These are phyloP conservation scores for Artemisia annua DNA, from an alignment of 129 eudicot genomes.

Conservation along the genomic window DNA sequence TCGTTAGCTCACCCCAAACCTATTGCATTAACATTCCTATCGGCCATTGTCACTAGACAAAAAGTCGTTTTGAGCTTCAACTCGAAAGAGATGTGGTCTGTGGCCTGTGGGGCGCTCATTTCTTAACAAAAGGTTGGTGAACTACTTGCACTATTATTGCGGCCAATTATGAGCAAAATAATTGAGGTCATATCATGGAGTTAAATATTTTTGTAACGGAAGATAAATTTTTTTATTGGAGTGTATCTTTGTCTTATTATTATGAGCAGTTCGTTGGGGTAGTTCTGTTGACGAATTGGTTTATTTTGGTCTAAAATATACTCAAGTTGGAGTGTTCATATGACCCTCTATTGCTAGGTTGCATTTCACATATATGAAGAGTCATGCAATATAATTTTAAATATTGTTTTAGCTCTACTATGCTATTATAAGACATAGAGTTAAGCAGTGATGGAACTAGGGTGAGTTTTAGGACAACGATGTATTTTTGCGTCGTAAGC, in stretches of 20 bases:
- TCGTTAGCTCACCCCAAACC: too few species aligned
- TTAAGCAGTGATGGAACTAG: too few species aligned
- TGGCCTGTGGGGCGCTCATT: background rate
- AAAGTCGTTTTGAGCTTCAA: too few species aligned
- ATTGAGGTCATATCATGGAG: constrained; percentile 20
- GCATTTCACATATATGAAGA: background rate
- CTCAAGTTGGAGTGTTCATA: background rate
- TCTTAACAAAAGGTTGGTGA: constrained; percentile 26
- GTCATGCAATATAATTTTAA: background rate
- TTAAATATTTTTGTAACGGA: background rate
- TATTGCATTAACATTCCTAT: too few species aligned
- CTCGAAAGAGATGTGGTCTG: too few species aligned
- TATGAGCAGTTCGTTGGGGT: background rate
- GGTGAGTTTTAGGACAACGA: too few species aligned
- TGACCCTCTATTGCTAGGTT: background rate
- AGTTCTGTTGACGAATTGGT: background rate
- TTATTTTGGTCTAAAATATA: background rate
- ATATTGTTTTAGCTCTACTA: too few species aligned
- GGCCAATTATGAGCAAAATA: constrained; percentile 13
- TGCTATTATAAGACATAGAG: too few species aligned
- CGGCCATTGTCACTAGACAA: too few species aligned
- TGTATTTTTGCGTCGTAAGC: too few species aligned
- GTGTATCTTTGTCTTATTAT: too few species aligned
- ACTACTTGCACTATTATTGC: constrained; percentile 19
- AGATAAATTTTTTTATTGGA: constrained; percentile 10